A percentile compares a stretch with the other conserved stretches of the same genome.
phyloP scores from a whole-genome alignment of 1,139 yeast genomes.

The Meyerozyma carpophila region DNA sequence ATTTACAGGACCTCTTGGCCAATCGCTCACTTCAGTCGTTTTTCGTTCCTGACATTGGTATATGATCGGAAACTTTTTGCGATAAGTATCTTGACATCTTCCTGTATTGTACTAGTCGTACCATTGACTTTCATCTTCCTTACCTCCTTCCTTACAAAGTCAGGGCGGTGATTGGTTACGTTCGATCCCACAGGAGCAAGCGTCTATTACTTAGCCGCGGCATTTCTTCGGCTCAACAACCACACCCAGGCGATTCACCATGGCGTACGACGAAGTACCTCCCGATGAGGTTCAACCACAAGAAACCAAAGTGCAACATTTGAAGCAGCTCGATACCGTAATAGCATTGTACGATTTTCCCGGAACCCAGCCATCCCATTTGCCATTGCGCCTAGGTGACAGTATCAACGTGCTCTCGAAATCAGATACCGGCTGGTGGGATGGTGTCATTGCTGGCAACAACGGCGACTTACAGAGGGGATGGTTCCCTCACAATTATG shows the following conservation, averaged over 20 bases:
- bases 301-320: conserved; percentile 2
- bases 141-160: no score
- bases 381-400: conserved; percentile 46
- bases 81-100: no score
- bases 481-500: conserved; percentile 69
- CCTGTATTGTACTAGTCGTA: no score
- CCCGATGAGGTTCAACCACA: conserved; percentile 10
- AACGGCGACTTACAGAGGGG: conserved; percentile 51
- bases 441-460: conserved; percentile 48
- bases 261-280: conserved; percentile 9
- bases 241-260: neutral
- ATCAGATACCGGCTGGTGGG: conserved; percentile 71
- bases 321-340: conserved; percentile 42
- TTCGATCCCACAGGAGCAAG: no score
- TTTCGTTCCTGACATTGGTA: neutral
- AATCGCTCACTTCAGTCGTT: neutral
- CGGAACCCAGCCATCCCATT: conserved; percentile 40
- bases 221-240: neutral
- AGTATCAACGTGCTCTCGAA: conserved; percentile 48
- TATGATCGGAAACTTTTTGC: no score
- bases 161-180: neutral
- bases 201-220: no score
- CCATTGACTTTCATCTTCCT: no score
- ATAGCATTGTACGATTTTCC: conserved; percentile 49
- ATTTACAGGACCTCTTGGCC: neutral